Percentiles rank a stretch among this genome's conserved stretches.
Evolutionary conservation across 2,329 filamentous ascomycete genomes (phyloP).

Genomic region (Neofusicoccum parvum): DNA sequence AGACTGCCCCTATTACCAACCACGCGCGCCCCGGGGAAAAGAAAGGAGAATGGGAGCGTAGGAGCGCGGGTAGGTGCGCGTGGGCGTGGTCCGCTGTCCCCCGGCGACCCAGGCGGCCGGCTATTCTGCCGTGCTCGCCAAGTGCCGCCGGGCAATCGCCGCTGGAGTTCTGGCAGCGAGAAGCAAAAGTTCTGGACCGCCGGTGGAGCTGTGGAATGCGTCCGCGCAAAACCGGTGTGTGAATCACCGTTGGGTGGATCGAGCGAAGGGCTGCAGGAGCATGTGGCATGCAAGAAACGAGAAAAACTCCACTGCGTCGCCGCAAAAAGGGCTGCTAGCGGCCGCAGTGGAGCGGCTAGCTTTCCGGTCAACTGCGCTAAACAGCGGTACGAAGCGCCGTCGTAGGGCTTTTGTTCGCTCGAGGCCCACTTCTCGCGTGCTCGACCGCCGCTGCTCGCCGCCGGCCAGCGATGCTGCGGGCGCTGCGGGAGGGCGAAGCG

Average conservation of each 20-base stretch:
- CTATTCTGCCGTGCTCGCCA: neutral
- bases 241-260: constrained; percentile 10
- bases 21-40: neutral
- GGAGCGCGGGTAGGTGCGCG: neutral
- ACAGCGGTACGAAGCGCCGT: constrained; percentile 11
- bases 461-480: constrained; percentile 5
- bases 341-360: constrained; percentile 4
- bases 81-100: neutral
- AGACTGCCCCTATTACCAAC: constrained; percentile 3
- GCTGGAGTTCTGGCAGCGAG: neutral
- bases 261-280: neutral
- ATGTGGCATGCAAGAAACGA: constrained; percentile 20
- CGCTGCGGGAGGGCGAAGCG: neutral
- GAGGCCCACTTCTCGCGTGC: constrained; percentile 18
- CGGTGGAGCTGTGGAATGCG: constrained; percentile 5
- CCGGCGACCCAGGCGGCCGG: neutral
- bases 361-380: constrained; percentile 15
- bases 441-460: constrained; percentile 1
- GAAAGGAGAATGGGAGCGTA: neutral
- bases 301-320: constrained; percentile 2
- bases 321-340: constrained; percentile 17
- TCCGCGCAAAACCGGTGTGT: constrained; percentile 13
- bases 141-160: neutral
- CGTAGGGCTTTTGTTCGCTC: constrained; percentile 3
- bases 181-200: constrained; percentile 9